Conservation (phyloP, 108 stramenopile species). For the Bacterosira constricta region DNA sequence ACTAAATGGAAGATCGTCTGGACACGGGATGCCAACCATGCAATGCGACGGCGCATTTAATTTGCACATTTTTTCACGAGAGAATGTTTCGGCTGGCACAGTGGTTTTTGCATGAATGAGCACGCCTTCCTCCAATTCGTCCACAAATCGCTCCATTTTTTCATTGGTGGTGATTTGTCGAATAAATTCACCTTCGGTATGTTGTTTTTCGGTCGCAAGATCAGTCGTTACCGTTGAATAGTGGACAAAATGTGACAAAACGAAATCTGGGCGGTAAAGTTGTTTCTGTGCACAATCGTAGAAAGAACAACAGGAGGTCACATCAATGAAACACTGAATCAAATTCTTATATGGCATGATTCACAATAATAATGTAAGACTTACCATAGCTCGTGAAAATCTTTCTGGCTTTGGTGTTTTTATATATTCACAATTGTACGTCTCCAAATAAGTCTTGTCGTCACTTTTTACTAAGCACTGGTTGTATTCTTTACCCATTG, state of each 20-base stretch:
- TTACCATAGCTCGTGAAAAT: constrained; percentile 65
- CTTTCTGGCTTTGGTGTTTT: constrained; percentile 67
- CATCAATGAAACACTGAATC: too few relatives aligned
- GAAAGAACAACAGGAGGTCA: background rate
- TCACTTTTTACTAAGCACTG: constrained; percentile 49
- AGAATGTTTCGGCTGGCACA: constrained; percentile 62
- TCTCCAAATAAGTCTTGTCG: constrained; percentile 71
- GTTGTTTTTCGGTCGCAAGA: constrained; percentile 49
- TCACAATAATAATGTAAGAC: background rate
- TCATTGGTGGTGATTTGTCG: constrained; percentile 31
- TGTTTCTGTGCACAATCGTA: constrained; percentile 52
- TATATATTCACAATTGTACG: constrained; percentile 83
- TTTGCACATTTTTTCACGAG: constrained; percentile 48
- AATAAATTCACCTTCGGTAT: constrained; percentile 39
- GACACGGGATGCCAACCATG: constrained; percentile 57
- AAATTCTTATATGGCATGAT: too few relatives aligned
- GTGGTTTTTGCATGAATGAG: constrained; percentile 58
- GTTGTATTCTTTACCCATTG: constrained; percentile 47
- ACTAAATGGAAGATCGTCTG: constrained; percentile 51
- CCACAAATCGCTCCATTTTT: constrained; percentile 48
- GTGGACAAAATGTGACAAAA: constrained; percentile 82
- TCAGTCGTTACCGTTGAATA: constrained; percentile 79
- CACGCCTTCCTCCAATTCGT: constrained; percentile 52
- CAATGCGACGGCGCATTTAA: constrained; percentile 43
- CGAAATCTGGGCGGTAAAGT: constrained; percentile 79